Percentiles rank a stretch among this genome's conserved stretches.
phyloP scores from a whole-genome alignment of 345 rosid species.

The Eucalyptus leucophloia region DNA sequence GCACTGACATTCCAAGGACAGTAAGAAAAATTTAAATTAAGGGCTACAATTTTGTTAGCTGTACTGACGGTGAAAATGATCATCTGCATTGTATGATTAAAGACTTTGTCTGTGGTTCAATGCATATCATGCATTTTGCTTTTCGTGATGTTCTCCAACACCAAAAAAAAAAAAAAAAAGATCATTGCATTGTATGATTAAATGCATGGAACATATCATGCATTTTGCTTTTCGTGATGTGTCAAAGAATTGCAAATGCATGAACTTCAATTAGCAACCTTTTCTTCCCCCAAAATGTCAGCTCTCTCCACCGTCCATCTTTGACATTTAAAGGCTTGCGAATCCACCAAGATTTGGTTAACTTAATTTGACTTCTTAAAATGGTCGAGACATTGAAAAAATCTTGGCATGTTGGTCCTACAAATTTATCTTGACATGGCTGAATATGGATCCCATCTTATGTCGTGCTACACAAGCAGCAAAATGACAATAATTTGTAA shows the following conservation, averaged over 20 bases:
- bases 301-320: neutral
- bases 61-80: neutral
- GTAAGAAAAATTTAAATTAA: neutral
- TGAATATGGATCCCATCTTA: neutral
- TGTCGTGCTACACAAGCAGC: neutral
- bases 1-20: neutral
- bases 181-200: no score
- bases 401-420: neutral
- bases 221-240: neutral
- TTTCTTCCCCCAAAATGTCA: neutral
- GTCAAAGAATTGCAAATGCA: neutral
- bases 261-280: neutral
- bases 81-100: neutral
- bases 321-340: neutral
- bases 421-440: neutral
- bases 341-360: neutral
- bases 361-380: neutral
- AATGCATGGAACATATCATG: no score
- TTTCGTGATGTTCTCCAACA: neutral
- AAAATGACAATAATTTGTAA: neutral
- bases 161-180: no score
- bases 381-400: neutral
- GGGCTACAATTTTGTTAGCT: neutral
- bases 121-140: neutral
- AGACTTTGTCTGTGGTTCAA: neutral